Conservation (phyloP, 768 basidiomycete genomes). For the Sporobolomyces pararoseus region DNA sequence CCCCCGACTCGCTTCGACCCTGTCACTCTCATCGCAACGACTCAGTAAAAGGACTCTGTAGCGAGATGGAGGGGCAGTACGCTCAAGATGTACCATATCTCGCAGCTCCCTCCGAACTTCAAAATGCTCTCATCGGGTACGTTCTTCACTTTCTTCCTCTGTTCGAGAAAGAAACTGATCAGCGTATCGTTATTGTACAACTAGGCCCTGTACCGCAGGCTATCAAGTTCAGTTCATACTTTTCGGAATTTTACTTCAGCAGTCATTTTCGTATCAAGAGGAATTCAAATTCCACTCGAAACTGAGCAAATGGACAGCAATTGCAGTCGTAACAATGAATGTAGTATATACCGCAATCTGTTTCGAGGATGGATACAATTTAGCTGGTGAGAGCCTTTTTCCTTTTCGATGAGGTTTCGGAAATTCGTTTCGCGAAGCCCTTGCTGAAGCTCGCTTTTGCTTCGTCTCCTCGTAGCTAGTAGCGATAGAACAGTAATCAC, state of each 20-base stretch:
- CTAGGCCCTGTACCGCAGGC: background rate
- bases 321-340: conserved; percentile 3
- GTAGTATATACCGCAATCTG: background rate
- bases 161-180: background rate
- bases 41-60: background rate
- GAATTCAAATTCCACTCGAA: background rate
- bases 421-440: background rate
- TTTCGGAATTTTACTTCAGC: conserved; percentile 3
- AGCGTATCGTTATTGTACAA: background rate
- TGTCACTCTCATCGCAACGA: no score
- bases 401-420: no score
- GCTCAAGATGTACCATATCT: background rate
- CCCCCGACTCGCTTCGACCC: no score
- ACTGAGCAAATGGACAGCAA: background rate
- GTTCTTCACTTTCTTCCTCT: background rate
- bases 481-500: background rate
- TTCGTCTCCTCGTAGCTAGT: background rate
- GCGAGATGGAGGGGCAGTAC: background rate
- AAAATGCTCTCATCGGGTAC: conserved; percentile 10
- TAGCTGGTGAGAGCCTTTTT: background rate
- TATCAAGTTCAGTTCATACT: conserved; percentile 14
- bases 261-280: background rate
- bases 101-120: background rate
- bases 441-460: background rate
- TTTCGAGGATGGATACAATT: conserved; percentile 17